phyloP scores from a whole-genome alignment of 75 land plant genomes.

The Cunninghamia lanceolata region DNA sequence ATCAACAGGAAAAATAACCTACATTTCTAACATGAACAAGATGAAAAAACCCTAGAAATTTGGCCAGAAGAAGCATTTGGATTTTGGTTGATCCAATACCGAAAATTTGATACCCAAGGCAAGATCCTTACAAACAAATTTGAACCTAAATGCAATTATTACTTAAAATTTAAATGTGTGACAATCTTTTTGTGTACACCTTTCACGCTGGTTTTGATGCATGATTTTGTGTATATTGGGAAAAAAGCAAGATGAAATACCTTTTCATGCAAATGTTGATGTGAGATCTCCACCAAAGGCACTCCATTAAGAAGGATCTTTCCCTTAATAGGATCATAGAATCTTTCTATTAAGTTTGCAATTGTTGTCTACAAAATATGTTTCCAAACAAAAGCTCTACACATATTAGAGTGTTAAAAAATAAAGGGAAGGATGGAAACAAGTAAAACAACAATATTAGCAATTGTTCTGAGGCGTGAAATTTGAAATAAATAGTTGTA shows the following conservation, averaged over 20 bases:
- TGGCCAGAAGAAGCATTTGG: background rate
- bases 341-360: conserved; percentile 93
- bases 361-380: conserved; percentile 81
- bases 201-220: background rate
- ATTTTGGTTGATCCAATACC: background rate
- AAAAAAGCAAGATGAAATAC: conserved; percentile 30
- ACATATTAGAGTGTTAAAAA: background rate
- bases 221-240: background rate
- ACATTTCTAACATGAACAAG: background rate
- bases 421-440: background rate
- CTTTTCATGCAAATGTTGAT: conserved; percentile 86
- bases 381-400: background rate
- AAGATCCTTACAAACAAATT: background rate
- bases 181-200: background rate
- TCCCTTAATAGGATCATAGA: conserved; percentile 92
- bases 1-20: background rate
- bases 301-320: conserved; percentile 80
- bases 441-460: background rate
- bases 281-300: conserved; percentile 80
- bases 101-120: background rate
- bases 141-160: background rate
- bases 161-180: background rate
- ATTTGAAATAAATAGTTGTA: background rate
- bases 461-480: background rate
- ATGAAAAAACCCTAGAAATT: background rate